phyloP scores from a whole-genome alignment of 192 early-diverging fungal genomes.

The Lobosporangium transversale region DNA sequence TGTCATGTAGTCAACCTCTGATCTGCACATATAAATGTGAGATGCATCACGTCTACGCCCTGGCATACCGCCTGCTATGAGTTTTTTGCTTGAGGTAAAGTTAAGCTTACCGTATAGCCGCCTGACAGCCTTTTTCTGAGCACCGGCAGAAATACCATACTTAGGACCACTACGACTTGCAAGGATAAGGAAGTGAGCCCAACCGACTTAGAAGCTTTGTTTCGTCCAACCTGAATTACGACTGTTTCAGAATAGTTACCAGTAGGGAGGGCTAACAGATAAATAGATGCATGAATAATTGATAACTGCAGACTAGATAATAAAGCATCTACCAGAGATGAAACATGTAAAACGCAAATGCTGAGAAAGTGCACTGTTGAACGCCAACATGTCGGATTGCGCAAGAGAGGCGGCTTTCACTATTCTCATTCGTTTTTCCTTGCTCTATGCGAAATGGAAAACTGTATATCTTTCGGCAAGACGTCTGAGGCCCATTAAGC shows the following conservation, averaged over 20 bases:
- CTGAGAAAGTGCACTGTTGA: background rate
- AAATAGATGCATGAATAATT: too few relatives aligned
- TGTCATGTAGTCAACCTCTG: background rate
- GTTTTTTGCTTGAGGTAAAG: background rate
- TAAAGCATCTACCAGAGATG: too few relatives aligned
- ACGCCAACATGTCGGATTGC: background rate
- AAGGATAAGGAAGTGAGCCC: background rate
- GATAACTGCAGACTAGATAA: too few relatives aligned
- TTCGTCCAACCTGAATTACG: background rate
- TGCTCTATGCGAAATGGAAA: background rate
- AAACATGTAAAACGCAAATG: constrained; percentile 7
- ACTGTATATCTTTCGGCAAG: background rate
- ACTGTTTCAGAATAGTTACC: too few relatives aligned
- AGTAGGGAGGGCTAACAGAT: too few relatives aligned
- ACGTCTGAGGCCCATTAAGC: background rate
- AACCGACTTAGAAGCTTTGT: background rate
- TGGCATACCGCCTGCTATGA: background rate
- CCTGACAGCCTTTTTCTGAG: background rate
- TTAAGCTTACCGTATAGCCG: background rate
- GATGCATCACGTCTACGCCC: background rate
- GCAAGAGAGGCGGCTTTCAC: background rate
- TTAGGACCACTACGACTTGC: background rate
- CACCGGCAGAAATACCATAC: background rate
- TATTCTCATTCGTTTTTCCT: background rate
- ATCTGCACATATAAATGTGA: background rate